Base-by-base conservation (phyloP, 2,329 filamentous ascomycete genomes). In the Fusarium sulawesiense region DNA sequence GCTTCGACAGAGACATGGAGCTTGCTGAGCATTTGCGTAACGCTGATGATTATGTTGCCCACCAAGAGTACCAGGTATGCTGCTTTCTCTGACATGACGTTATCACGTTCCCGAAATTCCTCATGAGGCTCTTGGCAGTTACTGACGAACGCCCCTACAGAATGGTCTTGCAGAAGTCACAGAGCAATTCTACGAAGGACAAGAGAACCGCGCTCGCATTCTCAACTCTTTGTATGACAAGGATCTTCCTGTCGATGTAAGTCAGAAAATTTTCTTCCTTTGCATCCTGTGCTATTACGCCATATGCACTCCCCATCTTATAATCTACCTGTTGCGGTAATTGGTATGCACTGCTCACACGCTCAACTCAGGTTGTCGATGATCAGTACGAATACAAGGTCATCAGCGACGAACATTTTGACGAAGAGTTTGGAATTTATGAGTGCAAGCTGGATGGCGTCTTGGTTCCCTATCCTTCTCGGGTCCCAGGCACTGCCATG, bases 191-290 rank as follows among this genome's bases (percentile, higher is more conserved):
- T 78, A 80, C 57, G 83, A 86, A 64, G 79, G 82, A 37, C 81
- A 85, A 67, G 79, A 85, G 54, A 80, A 81, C 46, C 80, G 83
- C 56, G 76, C 84, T 46, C 83, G 85, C 59, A 80, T 83, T 32
- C 78, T 87, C 14, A 78, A 82, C 58, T 75, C 80, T 16, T 77
- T 87, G 44, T 76, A 81, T 42, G 76, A 82, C 55, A 82, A 80
- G 57, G 76, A 78, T 16, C 78, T 87, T 18, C 84, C 85, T 1
- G 76, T 83, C 18, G 84, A 87, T 76, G 85, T 87, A 77, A 83
- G 85, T 80, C 20, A 4, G 16, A 45, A 53, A 25, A 10, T 41
- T 59, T 63, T 56, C 55, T 25, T 23, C 46, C 32, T 41, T 66
- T 51, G 48, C 57, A 40, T 41, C 56, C 32, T 53, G 27, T 27